These are phyloP conservation scores for Colletotrichum filicis DNA, from an alignment of 2,329 filamentous ascomycete species.

Conservation along the genomic window DNA sequence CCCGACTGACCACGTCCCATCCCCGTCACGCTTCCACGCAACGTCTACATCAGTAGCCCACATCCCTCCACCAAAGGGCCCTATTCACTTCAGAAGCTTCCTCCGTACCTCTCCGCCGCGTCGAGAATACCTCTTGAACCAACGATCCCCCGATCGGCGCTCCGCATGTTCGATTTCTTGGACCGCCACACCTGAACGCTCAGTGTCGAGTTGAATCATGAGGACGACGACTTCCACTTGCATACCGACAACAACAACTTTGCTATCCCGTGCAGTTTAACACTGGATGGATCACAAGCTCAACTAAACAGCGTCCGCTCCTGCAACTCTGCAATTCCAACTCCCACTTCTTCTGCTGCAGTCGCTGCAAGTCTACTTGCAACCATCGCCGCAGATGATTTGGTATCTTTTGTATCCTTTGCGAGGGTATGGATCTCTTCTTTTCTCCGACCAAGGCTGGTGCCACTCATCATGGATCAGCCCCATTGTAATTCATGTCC, in stretches of 20 bases:
- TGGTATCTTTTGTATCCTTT: constrained; percentile 83
- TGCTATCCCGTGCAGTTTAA: background rate
- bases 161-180: constrained; percentile 8
- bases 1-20: constrained; percentile 21
- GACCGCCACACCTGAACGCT: constrained; percentile 1
- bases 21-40: constrained; percentile 11
- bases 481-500: constrained; percentile 9
- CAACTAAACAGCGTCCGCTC: constrained; percentile 18
- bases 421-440: constrained; percentile 68
- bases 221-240: constrained; percentile 12
- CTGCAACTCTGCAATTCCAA: constrained; percentile 5
- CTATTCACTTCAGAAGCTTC: constrained; percentile 19
- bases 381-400: constrained; percentile 63
- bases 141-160: constrained; percentile 7
- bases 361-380: constrained; percentile 32
- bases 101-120: background rate
- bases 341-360: constrained; percentile 24
- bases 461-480: background rate
- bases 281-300: constrained; percentile 26
- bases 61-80: constrained; percentile 7
- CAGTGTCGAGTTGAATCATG: constrained; percentile 24
- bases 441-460: background rate
- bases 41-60: constrained; percentile 7
- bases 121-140: background rate
- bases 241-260: constrained; percentile 8